phyloP scores from a whole-genome alignment of 768 basidiomycete species.

The Dendrothele bispora region DNA sequence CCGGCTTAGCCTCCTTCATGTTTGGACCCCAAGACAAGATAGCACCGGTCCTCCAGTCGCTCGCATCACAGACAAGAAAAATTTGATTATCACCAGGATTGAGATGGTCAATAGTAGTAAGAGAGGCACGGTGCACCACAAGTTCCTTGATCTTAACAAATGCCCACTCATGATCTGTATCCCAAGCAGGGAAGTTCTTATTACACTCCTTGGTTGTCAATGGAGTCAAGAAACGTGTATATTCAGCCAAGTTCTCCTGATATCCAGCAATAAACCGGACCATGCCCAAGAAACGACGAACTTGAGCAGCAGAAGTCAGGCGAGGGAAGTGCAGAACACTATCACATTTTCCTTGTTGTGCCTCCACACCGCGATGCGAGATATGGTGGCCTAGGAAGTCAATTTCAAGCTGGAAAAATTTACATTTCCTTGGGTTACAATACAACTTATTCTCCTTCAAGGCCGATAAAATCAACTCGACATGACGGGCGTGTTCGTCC shows the following conservation, averaged over 20 bases:
- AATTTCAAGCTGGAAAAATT: too few species aligned
- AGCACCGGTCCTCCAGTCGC: slow-evolving; percentile 21
- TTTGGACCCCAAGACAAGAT: slow-evolving; percentile 21
- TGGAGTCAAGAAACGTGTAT: neutral
- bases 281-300: slow-evolving; percentile 2
- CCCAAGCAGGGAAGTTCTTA: neutral
- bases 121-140: slow-evolving; percentile 13
- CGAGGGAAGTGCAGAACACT: too few species aligned
- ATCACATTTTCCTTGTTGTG: too few species aligned
- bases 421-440: too few species aligned
- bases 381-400: too few species aligned
- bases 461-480: too few species aligned
- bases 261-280: slow-evolving; percentile 3
- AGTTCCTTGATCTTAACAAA: slow-evolving; percentile 18
- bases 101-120: slow-evolving; percentile 16
- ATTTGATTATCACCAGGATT: slow-evolving; percentile 16
- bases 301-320: too few species aligned
- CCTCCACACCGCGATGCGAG: too few species aligned
- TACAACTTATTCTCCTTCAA: too few species aligned
- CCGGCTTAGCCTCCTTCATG: slow-evolving; percentile 25
- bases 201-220: neutral
- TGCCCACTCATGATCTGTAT: slow-evolving; percentile 2
- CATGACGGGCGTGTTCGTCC: too few species aligned
- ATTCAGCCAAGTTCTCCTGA: neutral
- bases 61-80: slow-evolving; percentile 26